Base-by-base conservation (phyloP, 768 basidiomycete genomes). In the Mycena sanguinolenta region DNA sequence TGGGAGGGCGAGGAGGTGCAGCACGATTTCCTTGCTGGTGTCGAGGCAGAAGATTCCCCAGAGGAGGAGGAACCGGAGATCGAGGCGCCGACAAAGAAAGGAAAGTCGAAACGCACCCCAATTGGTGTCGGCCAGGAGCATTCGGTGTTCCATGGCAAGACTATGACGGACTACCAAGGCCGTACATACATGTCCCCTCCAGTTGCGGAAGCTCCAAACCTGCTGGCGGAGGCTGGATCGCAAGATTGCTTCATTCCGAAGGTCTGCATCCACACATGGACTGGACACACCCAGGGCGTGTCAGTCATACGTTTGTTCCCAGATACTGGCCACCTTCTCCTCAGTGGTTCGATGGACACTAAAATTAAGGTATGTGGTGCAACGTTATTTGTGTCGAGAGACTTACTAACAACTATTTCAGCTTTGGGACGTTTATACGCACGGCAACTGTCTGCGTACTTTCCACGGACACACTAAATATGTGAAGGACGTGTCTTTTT, bases 391-490 rank as follows among this genome's bases (percentile, higher is more conserved):
- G 23, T 59, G 23, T 58, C 46, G 34, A 60, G 39, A 10, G 39
- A 19, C 32, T 28, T 28, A 38, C 46, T 68, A 27, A 66, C 46
- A 25, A 21, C 21, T 34, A 34, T 23, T 28, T 65, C 32, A 98
- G 96, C 87, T 99, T 36, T 99, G 98, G 98, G 98, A 99, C 77
- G 88, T 99, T 3, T 99, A 99, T 77, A 95, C 94, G 52, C 95
- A 97, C 76, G 96, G 96, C 61, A 98, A 98, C 74, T 98, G 97
- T 79, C 83, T 99, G 58, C 89, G 98, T 36, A 99, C 98, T 0
- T 99, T 99, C 86, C 93, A 97, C 80, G 98, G 98, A 4, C 98
- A 99, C 79, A 90, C 91, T 59, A 96, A 98, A 77, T 96, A 97
- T 30, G 96, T 99, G 73, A 98, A 98, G 81, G 98, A 99, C 73